Conservation (phyloP, 140 eudicot genomes). For the Artemisia princeps region DNA sequence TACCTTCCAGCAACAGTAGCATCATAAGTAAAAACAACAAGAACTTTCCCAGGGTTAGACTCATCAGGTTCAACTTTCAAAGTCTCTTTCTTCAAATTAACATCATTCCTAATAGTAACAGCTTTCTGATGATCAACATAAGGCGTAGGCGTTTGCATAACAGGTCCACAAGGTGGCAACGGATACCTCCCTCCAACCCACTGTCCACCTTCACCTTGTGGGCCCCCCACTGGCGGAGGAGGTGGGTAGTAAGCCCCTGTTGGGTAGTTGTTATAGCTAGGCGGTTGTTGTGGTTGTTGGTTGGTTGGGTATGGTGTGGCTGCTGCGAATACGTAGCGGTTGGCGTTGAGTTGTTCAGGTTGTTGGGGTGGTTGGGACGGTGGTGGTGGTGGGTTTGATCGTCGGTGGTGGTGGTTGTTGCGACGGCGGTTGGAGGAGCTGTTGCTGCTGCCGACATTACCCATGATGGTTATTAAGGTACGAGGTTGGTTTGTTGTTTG, state of each 20-base stretch:
- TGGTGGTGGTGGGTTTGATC: slow-evolving; percentile 45
- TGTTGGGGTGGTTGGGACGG: slow-evolving; percentile 45
- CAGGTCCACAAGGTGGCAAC: slow-evolving; percentile 43
- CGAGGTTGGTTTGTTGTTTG: background rate
- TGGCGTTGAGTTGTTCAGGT: slow-evolving; percentile 54
- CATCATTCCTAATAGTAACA: slow-evolving; percentile 71
- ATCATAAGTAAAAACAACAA: slow-evolving; percentile 74
- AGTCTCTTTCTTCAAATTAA: slow-evolving; percentile 73
- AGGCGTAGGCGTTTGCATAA: slow-evolving; percentile 51
- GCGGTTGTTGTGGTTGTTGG: slow-evolving; percentile 19
- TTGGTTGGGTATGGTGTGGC: slow-evolving; percentile 74
- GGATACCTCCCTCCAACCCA: slow-evolving; percentile 67
- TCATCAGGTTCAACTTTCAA: slow-evolving; percentile 66
- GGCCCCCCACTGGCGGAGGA: slow-evolving; percentile 47
- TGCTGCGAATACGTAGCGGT: slow-evolving; percentile 75
- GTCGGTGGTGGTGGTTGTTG: slow-evolving; percentile 42
- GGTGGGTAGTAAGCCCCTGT: slow-evolving; percentile 48
- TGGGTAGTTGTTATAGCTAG: slow-evolving; percentile 51
- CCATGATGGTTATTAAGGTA: slow-evolving; percentile 33
- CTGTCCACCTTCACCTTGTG: slow-evolving; percentile 35
- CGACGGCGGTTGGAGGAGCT: slow-evolving; percentile 51
- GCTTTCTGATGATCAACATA: slow-evolving; percentile 96
- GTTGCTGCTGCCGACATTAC: slow-evolving; percentile 70
- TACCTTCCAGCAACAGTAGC: slow-evolving; percentile 95
- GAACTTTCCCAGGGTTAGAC: slow-evolving; percentile 50